These are phyloP conservation scores for Geotrichum bryndzae DNA, from an alignment of 1,139 yeast genomes.

Conservation along the genomic window DNA sequence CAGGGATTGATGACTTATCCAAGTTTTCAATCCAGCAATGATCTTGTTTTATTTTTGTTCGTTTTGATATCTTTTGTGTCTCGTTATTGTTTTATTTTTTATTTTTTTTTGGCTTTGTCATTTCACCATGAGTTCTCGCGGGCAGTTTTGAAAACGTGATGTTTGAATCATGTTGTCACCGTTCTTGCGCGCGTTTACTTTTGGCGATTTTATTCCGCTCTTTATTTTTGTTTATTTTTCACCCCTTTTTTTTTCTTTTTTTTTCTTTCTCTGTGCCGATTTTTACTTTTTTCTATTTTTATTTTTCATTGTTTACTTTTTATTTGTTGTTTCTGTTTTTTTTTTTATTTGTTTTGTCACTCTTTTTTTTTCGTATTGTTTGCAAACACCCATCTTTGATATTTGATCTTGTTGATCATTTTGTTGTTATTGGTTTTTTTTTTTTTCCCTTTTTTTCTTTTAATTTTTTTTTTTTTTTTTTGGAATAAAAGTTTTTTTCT, in stretches of 20 bases:
- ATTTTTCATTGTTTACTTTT: neutral
- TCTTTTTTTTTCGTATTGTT: neutral
- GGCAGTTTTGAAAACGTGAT: neutral
- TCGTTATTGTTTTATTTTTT: neutral
- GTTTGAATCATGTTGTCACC: neutral
- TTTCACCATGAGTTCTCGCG: neutral
- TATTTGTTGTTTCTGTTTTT: neutral
- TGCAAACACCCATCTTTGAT: neutral
- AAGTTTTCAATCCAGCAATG: neutral
- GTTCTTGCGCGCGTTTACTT: neutral
- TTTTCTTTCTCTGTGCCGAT: neutral
- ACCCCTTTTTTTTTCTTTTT: slow-evolving; percentile 2
- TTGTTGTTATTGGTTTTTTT: neutral
- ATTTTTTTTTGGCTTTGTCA: neutral
- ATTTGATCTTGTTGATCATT: neutral
- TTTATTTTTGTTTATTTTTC: slow-evolving; percentile 6
- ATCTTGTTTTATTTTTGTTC: slow-evolving; percentile 2
- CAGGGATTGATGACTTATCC: slow-evolving; percentile 3
- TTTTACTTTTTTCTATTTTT: neutral
- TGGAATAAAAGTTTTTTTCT: neutral
- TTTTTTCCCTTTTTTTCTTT: neutral
- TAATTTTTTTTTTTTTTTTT: neutral
- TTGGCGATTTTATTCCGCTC: neutral
- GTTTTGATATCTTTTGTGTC: neutral
- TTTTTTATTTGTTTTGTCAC: neutral